Base-by-base conservation (phyloP, 2,329 filamentous ascomycete species). In the Lecanoromycetidae sp. region DNA sequence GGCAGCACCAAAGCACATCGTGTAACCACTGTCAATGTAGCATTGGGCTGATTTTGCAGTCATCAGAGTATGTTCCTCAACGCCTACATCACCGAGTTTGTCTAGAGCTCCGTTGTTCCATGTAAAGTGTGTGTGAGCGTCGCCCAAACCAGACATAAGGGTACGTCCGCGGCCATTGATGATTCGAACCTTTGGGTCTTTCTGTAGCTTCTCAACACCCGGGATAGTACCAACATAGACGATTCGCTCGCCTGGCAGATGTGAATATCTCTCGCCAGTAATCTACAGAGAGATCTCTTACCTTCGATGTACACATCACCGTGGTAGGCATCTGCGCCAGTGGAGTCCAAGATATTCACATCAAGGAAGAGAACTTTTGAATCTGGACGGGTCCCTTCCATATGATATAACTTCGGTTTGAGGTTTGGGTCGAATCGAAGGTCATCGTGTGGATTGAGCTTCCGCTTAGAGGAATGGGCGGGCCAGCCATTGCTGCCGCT, bases 11-110 rank as follows among this genome's bases (percentile, higher is more conserved):
- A 66, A 71, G 44, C 64, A 69, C 68, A 71, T 71, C 0, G 70
- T 73, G 54, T 72, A 72, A 0, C 70, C 71, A 3, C 64, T 70
- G 53, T 74, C 70, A 6, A 72, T 56, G 50, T 66, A 73, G 36
- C 60, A 65, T 53, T 65, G 60, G 0, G 71, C 71, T 26, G 58
- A 62, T 25, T 61, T 58, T 3, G 66, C 65, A 0, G 70, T 71
- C 4, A 69, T 52, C 0, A 73, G 57, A 0, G 66, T 66, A 51
- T 74, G 71, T 46, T 74, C 70, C 54, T 74, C 70, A 0, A 72
- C 58, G 0, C 59, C 61, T 2, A 74, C 52, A 1, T 64, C 62
- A 1, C 66, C 68, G 1, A 74, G 56, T 1, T 57, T 54, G 17
- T 61, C 61, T 0, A 73, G 60, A 43, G 69, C 64, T 4, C 64